Evolutionary conservation across 2,329 filamentous ascomycete species (phyloP).

Genomic region (Cercospora sp.): DNA sequence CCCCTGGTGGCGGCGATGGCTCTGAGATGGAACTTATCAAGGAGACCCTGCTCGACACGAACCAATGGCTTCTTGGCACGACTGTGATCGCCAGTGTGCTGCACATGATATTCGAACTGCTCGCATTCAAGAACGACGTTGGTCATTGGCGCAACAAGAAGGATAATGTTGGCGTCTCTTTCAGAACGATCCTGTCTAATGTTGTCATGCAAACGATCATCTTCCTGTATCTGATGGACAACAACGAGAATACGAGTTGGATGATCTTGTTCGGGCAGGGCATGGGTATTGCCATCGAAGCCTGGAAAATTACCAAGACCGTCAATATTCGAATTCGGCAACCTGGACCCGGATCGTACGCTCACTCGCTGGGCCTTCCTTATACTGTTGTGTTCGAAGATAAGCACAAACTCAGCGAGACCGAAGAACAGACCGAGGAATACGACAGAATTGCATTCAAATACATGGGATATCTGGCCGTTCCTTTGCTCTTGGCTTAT

Average conservation of each 20-base stretch:
- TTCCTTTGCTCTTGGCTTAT: slow-evolving; percentile 85
- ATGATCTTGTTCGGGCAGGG: slow-evolving; percentile 97
- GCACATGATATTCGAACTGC: slow-evolving; percentile 91
- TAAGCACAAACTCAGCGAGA: slow-evolving; percentile 93
- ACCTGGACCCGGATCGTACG: slow-evolving; percentile 63
- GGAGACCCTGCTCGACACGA: slow-evolving; percentile 89
- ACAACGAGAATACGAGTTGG: slow-evolving; percentile 97
- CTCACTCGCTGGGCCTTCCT: slow-evolving; percentile 55
- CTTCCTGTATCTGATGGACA: slow-evolving; percentile 95
- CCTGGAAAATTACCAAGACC: slow-evolving; percentile 95
- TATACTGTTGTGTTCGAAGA: slow-evolving; percentile 87
- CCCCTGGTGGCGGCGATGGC: slow-evolving; percentile 80
- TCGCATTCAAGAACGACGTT: slow-evolving; percentile 97
- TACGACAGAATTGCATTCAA: slow-evolving; percentile 98
- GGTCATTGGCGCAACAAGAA: slow-evolving; percentile 99
- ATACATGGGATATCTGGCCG: slow-evolving; percentile 90
- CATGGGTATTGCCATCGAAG: slow-evolving; percentile 74
- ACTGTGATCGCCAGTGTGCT: slow-evolving; percentile 82
- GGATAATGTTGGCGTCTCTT: slow-evolving; percentile 94
- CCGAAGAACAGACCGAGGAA: slow-evolving; percentile 96
- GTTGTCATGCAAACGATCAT: slow-evolving; percentile 97
- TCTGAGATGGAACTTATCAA: slow-evolving; percentile 97
- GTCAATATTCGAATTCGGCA: slow-evolving; percentile 82
- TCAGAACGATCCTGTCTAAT: slow-evolving; percentile 93
- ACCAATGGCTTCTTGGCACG: slow-evolving; percentile 82